phyloP scores from a whole-genome alignment of 768 basidiomycete genomes.

The Fomitopsis pulvina region DNA sequence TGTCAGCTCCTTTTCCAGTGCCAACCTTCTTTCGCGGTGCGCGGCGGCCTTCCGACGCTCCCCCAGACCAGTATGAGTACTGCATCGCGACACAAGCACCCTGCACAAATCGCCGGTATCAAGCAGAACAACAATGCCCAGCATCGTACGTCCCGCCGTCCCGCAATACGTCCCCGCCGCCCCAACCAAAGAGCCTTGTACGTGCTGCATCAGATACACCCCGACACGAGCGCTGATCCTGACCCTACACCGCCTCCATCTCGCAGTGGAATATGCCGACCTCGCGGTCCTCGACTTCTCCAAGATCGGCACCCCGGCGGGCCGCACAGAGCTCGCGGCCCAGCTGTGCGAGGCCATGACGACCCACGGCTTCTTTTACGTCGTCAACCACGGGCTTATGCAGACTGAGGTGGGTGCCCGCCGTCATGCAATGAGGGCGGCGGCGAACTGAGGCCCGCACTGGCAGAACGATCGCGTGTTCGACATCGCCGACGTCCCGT shows the following conservation, averaged over 20 bases:
- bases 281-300: constrained; percentile 25
- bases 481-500: constrained; percentile 30
- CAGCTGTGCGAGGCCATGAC: constrained; percentile 23
- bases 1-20: too few species aligned
- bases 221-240: neutral
- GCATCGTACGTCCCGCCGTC: constrained; percentile 23
- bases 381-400: constrained; percentile 25
- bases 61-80: too few species aligned
- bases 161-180: constrained; percentile 34
- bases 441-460: neutral
- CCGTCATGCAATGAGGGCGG: neutral
- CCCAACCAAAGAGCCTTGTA: constrained; percentile 21
- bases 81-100: too few species aligned
- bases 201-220: neutral
- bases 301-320: constrained; percentile 20
- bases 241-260: neutral
- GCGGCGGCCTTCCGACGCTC: too few species aligned
- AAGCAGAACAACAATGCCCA: constrained; percentile 21
- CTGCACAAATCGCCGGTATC: too few species aligned
- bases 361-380: constrained; percentile 25
- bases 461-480: constrained; percentile 27
- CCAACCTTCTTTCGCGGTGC: too few species aligned
- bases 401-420: constrained; percentile 14
- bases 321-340: constrained; percentile 19
- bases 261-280: constrained; percentile 31